Percentiles rank a stretch among this genome's conserved stretches.
These are phyloP conservation scores for Vicia sativa DNA, from an alignment of 306 rosid genomes.

Conservation along the genomic window DNA sequence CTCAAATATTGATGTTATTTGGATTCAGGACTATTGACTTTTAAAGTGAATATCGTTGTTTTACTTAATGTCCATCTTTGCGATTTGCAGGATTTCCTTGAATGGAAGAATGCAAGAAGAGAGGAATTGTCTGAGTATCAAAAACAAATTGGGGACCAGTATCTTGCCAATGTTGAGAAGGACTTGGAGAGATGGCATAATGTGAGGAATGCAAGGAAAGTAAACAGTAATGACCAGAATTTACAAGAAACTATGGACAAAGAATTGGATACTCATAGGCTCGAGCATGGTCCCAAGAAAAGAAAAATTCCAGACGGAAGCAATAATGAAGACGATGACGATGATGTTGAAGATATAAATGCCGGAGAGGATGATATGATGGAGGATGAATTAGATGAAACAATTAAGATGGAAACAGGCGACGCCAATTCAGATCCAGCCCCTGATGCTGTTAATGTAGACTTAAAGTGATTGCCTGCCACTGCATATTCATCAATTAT, in stretches of 20 bases:
- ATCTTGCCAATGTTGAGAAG: constrained; percentile 84
- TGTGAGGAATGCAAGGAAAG: constrained; percentile 76
- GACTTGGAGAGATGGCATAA: constrained; percentile 97
- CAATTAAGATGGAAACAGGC: constrained; percentile 54
- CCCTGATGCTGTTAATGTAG: constrained; percentile 48
- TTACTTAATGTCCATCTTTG: constrained; percentile 4
- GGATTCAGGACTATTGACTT: constrained; percentile 25
- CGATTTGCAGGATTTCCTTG: constrained; percentile 66
- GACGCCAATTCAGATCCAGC: constrained; percentile 47
- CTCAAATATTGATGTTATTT: not conserved
- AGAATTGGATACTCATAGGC: constrained; percentile 94
- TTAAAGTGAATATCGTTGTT: not conserved
- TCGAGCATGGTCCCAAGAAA: constrained; percentile 98
- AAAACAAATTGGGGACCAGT: constrained; percentile 89
- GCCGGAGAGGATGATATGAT: constrained; percentile 90
- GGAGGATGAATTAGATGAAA: constrained; percentile 83
- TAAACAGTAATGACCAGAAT: constrained; percentile 58
- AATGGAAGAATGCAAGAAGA: constrained; percentile 86
- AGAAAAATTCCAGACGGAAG: constrained; percentile 78
- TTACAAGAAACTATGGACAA: constrained; percentile 99
- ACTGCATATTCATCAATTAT: constrained; percentile 12
- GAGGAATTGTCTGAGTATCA: constrained; percentile 85
- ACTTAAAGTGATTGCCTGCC: constrained; percentile 35
- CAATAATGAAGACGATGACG: constrained; percentile 84
- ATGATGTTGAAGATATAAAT: constrained; percentile 89